Evolutionary conservation across 2,329 filamentous ascomycete genomes (phyloP), one percentile per base, ranked within the genome.

Genomic region (Didymella lethalis): DNA sequence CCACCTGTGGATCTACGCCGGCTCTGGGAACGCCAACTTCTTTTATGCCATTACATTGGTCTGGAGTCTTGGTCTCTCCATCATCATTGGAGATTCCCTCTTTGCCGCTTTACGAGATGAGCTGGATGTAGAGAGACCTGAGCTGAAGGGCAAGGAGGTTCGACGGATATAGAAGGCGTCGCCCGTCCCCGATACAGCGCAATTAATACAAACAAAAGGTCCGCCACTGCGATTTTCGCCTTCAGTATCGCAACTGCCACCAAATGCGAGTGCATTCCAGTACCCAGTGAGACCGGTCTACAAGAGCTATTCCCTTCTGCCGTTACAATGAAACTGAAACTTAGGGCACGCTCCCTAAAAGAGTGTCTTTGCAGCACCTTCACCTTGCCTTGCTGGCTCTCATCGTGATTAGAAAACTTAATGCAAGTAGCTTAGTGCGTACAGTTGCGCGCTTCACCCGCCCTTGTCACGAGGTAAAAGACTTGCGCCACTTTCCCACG

Each of bases 11-110:
- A 94, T 99, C 57, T 99, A 98, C 73, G 95, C 95, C 2, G 95
- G 95, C 48, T 97, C 93, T 56, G 95, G 95, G 28, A 99, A 99
- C 71, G 95, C 95, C 59, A 99, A 99, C 76, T 99, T 99, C 81
- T 99, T 99, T 80, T 99, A 99, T 75, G 95, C 95, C 65, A 98
- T 99, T 70, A 99, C 95, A 0, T 81, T 99, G n/a, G 95, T 99
- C 0, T 99, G 95, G 95, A 96, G 92, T 73, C 77, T 99, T 25
- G 95, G 92, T 0, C 84, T 96, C 67, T 93, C 93, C 36, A 83
- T 99, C 62, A 81, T 99, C 29, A 86, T 98, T 7, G 92, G 91
- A 11, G 95, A 99, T 75, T 84, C 92, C 52, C 83, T 97, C 2
- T 98, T 96, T 79, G 93, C 95, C 0, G 88, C 93, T 6, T 81